These are phyloP conservation scores for Candida smagusa DNA, from an alignment of 1,139 yeast genomes.

Conservation along the genomic window DNA sequence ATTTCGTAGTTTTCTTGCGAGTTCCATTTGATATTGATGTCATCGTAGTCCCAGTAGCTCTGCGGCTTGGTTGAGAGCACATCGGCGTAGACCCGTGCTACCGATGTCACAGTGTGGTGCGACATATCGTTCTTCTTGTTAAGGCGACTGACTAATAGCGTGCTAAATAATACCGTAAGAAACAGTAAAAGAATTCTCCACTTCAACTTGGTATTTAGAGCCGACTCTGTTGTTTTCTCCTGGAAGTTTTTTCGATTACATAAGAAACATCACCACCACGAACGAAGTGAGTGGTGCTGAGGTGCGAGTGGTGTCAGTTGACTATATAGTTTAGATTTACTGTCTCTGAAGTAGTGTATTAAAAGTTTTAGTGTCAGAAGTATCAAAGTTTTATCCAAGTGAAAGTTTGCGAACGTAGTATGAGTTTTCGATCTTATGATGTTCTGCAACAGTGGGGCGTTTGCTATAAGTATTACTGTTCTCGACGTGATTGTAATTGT, in stretches of 20 bases:
- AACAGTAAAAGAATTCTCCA: conserved; percentile 7
- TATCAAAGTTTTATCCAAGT: too few species aligned
- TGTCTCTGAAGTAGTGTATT: too few species aligned
- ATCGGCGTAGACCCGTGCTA: conserved; percentile 43
- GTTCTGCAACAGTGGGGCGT: too few species aligned
- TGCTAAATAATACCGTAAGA: conserved; percentile 8
- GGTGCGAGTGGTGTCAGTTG: too few species aligned
- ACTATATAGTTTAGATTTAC: too few species aligned
- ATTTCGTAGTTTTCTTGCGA: conserved; percentile 48
- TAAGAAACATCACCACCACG: too few species aligned
- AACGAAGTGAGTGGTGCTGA: too few species aligned
- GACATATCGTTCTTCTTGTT: conserved; percentile 7
- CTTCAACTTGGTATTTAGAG: background rate
- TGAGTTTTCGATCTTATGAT: too few species aligned
- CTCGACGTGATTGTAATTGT: too few species aligned
- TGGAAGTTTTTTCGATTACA: background rate
- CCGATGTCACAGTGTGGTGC: conserved; percentile 25
- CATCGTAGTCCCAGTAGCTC: conserved; percentile 49
- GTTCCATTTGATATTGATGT: conserved; percentile 44
- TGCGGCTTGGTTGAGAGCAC: conserved; percentile 43
- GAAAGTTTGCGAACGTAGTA: too few species aligned
- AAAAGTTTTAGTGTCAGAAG: too few species aligned
- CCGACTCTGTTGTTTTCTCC: background rate
- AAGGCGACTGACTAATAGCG: conserved; percentile 5
- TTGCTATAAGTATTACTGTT: too few species aligned